phyloP scores from a whole-genome alignment of 805 yeast species.

The Cyberlindnera xishuangbannaensis region DNA sequence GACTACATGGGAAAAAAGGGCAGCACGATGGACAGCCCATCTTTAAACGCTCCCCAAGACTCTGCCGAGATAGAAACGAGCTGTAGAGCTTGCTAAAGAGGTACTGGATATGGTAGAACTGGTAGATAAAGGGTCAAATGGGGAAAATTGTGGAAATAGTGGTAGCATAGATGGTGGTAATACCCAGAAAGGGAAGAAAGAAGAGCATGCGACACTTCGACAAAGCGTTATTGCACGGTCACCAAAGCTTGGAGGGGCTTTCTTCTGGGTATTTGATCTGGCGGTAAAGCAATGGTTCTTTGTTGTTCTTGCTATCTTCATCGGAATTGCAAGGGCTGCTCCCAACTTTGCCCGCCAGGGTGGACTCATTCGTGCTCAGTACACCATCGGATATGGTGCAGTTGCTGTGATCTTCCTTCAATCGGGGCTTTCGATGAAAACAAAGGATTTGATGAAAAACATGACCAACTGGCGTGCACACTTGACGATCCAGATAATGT shows the following conservation, averaged over 20 bases:
- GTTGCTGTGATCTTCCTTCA: constrained; percentile 81
- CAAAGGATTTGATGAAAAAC: constrained; percentile 55
- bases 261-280: constrained; percentile 13
- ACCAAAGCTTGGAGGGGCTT: constrained; percentile 5
- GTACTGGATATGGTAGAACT: too few species aligned
- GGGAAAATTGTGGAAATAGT: too few species aligned
- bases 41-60: too few species aligned
- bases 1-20: too few species aligned
- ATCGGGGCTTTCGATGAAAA: constrained; percentile 73
- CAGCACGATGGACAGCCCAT: too few species aligned
- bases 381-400: constrained; percentile 77
- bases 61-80: too few species aligned
- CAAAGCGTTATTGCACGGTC: not conserved
- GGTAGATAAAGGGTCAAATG: too few species aligned
- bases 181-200: too few species aligned
- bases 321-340: constrained; percentile 69
- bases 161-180: too few species aligned
- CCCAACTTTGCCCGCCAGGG: constrained; percentile 84
- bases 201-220: too few species aligned
- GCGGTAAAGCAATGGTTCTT: constrained; percentile 65
- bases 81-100: too few species aligned
- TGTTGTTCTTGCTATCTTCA: constrained; percentile 60
- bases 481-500: constrained; percentile 55
- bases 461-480: constrained; percentile 81
- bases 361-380: constrained; percentile 69